Conservation (phyloP, 2,329 filamentous ascomycete genomes). For the Aureobasidium vineae region DNA sequence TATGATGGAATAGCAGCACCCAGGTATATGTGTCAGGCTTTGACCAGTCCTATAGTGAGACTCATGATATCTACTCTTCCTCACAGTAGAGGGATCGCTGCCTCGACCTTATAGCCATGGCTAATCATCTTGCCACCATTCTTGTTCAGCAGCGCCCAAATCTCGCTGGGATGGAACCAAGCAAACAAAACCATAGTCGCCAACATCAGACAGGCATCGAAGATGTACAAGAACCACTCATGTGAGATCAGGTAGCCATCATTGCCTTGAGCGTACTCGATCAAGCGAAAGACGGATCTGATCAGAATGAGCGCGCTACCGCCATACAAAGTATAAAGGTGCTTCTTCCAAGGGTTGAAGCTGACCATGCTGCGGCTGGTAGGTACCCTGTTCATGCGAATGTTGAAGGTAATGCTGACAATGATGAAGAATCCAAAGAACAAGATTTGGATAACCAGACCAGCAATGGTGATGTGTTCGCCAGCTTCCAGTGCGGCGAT, state of each 20-base stretch:
- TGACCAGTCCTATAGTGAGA: no score
- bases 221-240: constrained; percentile 44
- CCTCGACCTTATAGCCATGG: constrained; percentile 4
- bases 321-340: constrained; percentile 47
- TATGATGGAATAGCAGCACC: no score
- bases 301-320: constrained; percentile 50
- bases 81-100: constrained; percentile 4
- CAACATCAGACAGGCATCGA: constrained; percentile 35
- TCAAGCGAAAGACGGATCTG: constrained; percentile 50
- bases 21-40: no score
- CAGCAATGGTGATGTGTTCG: constrained; percentile 49
- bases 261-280: constrained; percentile 50
- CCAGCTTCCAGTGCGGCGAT: constrained; percentile 38
- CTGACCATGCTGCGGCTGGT: constrained; percentile 26
- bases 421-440: constrained; percentile 53
- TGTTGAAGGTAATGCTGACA: constrained; percentile 35
- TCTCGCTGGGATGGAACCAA: constrained; percentile 31
- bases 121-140: constrained; percentile 11
- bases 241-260: constrained; percentile 46
- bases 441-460: constrained; percentile 51
- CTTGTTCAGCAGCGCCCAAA: constrained; percentile 17
- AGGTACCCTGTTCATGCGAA: constrained; percentile 31
- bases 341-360: constrained; percentile 40
- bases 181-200: constrained; percentile 31
- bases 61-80: no score